Conservation (phyloP, 352 stramenopile genomes). For the Phytophthora colocasiae region DNA sequence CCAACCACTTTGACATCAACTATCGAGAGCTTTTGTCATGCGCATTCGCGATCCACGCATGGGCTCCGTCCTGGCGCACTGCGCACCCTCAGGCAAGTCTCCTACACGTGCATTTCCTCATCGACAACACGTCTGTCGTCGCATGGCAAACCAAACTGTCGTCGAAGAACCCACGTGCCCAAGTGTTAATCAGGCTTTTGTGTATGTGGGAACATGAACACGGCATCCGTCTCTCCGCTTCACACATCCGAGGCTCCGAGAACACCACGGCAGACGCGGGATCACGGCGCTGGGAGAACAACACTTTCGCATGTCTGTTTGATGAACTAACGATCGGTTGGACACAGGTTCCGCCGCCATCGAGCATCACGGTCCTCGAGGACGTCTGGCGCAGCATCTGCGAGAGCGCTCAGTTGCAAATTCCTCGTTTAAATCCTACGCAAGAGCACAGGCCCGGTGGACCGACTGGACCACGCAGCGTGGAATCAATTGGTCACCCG, state of each 20-base stretch:
- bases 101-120: conserved; percentile 23
- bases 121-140: conserved; percentile 27
- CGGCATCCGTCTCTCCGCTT: conserved; percentile 6
- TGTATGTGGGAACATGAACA: background rate
- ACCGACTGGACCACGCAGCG: background rate
- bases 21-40: conserved; percentile 26
- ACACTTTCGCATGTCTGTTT: background rate
- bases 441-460: background rate
- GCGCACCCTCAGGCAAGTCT: background rate
- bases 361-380: background rate
- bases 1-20: conserved; percentile 34
- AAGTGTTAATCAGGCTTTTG: conserved; percentile 3
- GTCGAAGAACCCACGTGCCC: background rate
- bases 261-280: conserved; percentile 1
- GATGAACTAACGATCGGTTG: background rate
- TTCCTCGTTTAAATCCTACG: background rate
- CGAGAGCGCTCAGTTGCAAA: conserved; percentile 11
- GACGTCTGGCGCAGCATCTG: background rate
- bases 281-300: background rate
- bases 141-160: conserved; percentile 16
- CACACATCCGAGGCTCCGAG: conserved; percentile 1
- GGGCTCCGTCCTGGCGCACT: background rate
- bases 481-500: background rate
- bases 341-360: background rate
- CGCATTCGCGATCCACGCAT: conserved; percentile 7